Evolutionary conservation across 345 rosid species (phyloP).

Genomic region (Xanthoceras sorbifolium): DNA sequence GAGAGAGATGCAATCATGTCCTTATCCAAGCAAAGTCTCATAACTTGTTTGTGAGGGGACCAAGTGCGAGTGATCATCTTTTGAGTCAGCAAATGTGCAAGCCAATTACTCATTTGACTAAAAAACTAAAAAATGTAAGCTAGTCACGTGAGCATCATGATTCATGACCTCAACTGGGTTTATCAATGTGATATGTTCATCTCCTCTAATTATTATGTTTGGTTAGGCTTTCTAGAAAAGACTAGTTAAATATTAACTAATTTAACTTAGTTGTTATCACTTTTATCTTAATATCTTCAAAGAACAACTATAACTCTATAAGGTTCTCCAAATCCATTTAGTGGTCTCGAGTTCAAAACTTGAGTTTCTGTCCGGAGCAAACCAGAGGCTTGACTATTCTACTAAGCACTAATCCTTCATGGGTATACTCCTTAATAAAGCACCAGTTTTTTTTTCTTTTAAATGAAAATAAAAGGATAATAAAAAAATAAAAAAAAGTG

Average conservation of each 20-base stretch:
- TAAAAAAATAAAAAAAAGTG: too few relatives aligned
- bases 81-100: constrained; percentile 20
- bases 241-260: too few relatives aligned
- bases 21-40: constrained; percentile 25
- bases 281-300: too few relatives aligned
- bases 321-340: too few relatives aligned
- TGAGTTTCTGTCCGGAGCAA: too few relatives aligned
- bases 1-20: constrained; percentile 21
- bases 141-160: constrained; percentile 51
- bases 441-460: too few relatives aligned
- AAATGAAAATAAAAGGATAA: too few relatives aligned
- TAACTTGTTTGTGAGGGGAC: constrained; percentile 12
- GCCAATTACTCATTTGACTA: not conserved
- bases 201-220: constrained; percentile 35
- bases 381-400: too few relatives aligned
- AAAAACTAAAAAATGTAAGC: constrained; percentile 2
- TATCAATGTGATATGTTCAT: not conserved
- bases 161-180: constrained; percentile 39
- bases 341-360: too few relatives aligned
- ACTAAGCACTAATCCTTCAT: too few relatives aligned
- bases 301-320: too few relatives aligned
- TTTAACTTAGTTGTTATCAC: too few relatives aligned
- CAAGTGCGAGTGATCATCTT: constrained; percentile 11
- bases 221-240: constrained; percentile 25
- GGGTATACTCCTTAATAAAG: not conserved